phyloP scores from a whole-genome alignment of 768 basidiomycete genomes.

The Crepidotus variabilis region DNA sequence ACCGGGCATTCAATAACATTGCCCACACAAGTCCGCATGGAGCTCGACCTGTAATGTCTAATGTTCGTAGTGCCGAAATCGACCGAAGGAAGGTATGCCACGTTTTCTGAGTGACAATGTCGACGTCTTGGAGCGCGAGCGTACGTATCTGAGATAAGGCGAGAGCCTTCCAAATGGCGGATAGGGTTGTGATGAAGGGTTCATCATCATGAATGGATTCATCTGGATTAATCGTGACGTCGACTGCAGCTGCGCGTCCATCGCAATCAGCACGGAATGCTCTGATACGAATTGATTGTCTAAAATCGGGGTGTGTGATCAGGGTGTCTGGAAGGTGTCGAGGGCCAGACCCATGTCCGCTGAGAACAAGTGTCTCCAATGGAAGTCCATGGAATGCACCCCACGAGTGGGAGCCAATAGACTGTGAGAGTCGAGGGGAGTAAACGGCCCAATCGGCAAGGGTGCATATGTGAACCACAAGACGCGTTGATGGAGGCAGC shows the following conservation, averaged over 20 bases:
- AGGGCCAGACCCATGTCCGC: constrained; percentile 21
- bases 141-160: constrained; percentile 27
- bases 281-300: constrained; percentile 29
- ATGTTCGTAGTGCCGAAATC: constrained; percentile 28
- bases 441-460: constrained; percentile 24
- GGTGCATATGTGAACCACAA: constrained; percentile 23
- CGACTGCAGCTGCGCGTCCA: constrained; percentile 27
- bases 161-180: constrained; percentile 28
- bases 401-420: constrained; percentile 22
- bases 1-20: constrained; percentile 31
- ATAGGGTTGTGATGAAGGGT: constrained; percentile 25
- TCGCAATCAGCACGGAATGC: constrained; percentile 22
- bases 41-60: constrained; percentile 32
- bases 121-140: constrained; percentile 32
- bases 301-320: constrained; percentile 24
- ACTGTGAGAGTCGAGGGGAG: constrained; percentile 23
- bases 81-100: constrained; percentile 28
- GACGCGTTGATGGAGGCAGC: constrained; percentile 21
- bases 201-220: constrained; percentile 24
- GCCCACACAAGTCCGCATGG: constrained; percentile 39
- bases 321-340: constrained; percentile 19
- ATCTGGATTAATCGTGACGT: constrained; percentile 21
- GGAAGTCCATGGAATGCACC: constrained; percentile 14
- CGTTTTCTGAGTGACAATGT: constrained; percentile 35
- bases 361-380: constrained; percentile 27